Evolutionary conservation across 2,329 filamentous ascomycete genomes (phyloP).

Genomic region (Aspergillus sp.): DNA sequence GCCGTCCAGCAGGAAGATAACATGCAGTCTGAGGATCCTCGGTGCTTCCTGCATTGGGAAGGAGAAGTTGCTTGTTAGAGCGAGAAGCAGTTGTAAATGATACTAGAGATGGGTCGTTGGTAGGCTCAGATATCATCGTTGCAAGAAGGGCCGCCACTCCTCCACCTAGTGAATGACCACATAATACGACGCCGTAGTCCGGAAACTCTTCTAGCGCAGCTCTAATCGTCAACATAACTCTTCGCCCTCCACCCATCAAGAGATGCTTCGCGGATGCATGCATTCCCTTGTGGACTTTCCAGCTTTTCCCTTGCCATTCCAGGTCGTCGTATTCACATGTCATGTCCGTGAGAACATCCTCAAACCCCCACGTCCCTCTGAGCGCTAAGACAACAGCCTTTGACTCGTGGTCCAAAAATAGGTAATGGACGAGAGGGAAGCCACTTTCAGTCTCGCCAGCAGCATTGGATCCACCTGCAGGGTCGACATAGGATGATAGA

Average conservation of each 20-base stretch:
- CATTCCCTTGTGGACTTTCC: slow-evolving; percentile 73
- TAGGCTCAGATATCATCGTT: slow-evolving; percentile 68
- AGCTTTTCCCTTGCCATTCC: slow-evolving; percentile 59
- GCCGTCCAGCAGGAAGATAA: slow-evolving; percentile 64
- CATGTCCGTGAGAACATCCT: slow-evolving; percentile 72
- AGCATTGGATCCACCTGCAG: slow-evolving; percentile 65
- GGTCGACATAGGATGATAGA: slow-evolving; percentile 69
- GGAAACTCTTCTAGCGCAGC: slow-evolving; percentile 65
- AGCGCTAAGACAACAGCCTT: slow-evolving; percentile 72
- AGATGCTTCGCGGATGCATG: slow-evolving; percentile 69
- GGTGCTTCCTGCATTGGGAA: slow-evolving; percentile 9
- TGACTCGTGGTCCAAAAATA: slow-evolving; percentile 69
- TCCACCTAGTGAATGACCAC: slow-evolving; percentile 68
- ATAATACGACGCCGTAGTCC: slow-evolving; percentile 69
- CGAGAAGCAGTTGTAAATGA: slow-evolving; percentile 62
- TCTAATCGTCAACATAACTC: slow-evolving; percentile 65
- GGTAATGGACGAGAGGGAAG: slow-evolving; percentile 70
- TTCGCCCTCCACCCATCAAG: slow-evolving; percentile 65
- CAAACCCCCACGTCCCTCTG: slow-evolving; percentile 70
- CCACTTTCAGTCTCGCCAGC: slow-evolving; percentile 65
- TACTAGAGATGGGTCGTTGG: slow-evolving; percentile 48
- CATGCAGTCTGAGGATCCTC: slow-evolving; percentile 31
- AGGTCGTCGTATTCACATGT: slow-evolving; percentile 69
- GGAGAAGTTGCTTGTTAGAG: slow-evolving; percentile 30
- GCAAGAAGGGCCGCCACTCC: slow-evolving; percentile 69